A percentile compares a stretch with the other conserved stretches of the same genome.
Evolutionary conservation across 805 yeast genomes (phyloP).

Genomic region (Candida pini): DNA sequence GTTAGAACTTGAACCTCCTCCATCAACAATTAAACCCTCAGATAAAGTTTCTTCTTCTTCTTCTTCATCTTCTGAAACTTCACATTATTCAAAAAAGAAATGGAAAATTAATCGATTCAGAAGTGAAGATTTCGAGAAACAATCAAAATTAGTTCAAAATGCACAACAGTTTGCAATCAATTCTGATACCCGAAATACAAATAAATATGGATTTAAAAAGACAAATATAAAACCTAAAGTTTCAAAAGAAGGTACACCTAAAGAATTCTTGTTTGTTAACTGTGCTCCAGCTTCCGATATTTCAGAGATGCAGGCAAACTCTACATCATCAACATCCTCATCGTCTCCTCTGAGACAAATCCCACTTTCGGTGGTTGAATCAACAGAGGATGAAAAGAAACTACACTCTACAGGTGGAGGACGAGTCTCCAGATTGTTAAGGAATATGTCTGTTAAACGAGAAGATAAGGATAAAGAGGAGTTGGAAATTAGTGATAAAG

Average conservation of each 20-base stretch:
- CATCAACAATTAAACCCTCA: background rate
- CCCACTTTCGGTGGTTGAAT: background rate
- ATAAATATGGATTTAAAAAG: slow-evolving; percentile 24
- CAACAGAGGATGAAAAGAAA: slow-evolving; percentile 10
- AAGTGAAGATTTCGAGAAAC: slow-evolving; percentile 28
- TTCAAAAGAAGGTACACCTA: slow-evolving; percentile 27
- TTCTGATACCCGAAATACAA: slow-evolving; percentile 13
- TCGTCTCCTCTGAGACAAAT: background rate
- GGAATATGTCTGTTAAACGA: slow-evolving; percentile 12
- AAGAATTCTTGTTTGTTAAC: slow-evolving; percentile 30
- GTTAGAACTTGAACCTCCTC: background rate
- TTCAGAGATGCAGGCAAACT: background rate
- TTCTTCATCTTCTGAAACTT: slow-evolving; percentile 1
- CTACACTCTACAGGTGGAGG: slow-evolving; percentile 6
- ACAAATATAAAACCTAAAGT: slow-evolving; percentile 27
- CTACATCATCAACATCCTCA: background rate
- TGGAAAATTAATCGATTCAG: slow-evolving; percentile 29
- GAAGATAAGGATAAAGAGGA: slow-evolving; percentile 6
- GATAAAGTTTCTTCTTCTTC: background rate
- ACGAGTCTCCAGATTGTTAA: slow-evolving; percentile 17
- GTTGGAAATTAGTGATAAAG: slow-evolving; percentile 1
- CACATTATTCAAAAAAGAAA: slow-evolving; percentile 18
- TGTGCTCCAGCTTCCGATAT: slow-evolving; percentile 14
- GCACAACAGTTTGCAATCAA: slow-evolving; percentile 17
- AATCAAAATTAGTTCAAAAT: slow-evolving; percentile 25